Base-by-base conservation (phyloP, 2,329 filamentous ascomycete species). In the Neodidymelliopsis sp. region DNA sequence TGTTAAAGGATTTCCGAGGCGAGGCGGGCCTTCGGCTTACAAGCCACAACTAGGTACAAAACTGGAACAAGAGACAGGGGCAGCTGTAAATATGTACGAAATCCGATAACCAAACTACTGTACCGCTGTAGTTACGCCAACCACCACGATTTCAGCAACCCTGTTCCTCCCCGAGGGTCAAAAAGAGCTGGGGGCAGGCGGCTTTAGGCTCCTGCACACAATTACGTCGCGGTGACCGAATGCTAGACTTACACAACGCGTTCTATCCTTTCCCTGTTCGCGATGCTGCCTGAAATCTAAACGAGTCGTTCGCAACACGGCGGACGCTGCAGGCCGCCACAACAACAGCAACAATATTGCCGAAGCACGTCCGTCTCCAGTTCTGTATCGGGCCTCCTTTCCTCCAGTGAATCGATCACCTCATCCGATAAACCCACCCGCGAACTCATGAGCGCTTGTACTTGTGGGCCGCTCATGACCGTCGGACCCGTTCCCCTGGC, bases 161-260 rank as follows among this genome's bases (percentile, higher is more conserved):
- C 23, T 44, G 47, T 39, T 37, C 19, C 13, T 50, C 35, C 30
- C 22, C 29, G 20, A 30, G 19, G 4, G 34, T 29, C 39, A 20
- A 40, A 28, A 43, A 44, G 37, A 30, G 13, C 39, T 36, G 29
- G 47, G 22, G 16, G 22, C 19, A 20, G 40, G 35, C 22, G 47
- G 25, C 36, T 31, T 50, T 27, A 13, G 29, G 19, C 16, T 12
- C 18, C 35, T 31, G 22, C 15, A 20, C 40, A 45, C 25, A 36
- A 29, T 36, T 45, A 50, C 40, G 47, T 50, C 36, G 47, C 30
- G n/a, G 41, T 50, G 47, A 50, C 45, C 40, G 40, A 50, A 50
- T 36, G n/a, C 19, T 10, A 16, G n/a, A 30, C 25, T 13, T 2
- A 20, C 31, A 20, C 30, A 19, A 12, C 6, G 31, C n/a, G n/a